Evolutionary conservation across 352 stramenopile genomes (phyloP).

Genomic region (Phytopythium ostracodes): DNA sequence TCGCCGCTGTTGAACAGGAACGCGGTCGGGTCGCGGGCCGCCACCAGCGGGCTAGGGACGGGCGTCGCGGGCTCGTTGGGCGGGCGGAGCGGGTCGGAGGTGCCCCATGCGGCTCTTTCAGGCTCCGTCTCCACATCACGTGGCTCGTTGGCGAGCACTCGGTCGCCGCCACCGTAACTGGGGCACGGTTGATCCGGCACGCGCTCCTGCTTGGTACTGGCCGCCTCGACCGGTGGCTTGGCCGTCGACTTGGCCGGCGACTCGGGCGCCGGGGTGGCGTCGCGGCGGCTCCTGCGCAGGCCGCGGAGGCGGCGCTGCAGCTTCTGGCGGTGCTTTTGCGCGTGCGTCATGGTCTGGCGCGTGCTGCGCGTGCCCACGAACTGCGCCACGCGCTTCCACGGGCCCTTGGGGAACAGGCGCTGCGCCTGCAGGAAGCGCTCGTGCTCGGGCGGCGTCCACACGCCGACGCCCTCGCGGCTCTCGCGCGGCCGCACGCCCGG

Average conservation of each 20-base stretch:
- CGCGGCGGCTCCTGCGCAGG: constrained; percentile 4
- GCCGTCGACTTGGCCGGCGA: neutral
- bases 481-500: neutral
- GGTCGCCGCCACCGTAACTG: no score
- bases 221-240: neutral
- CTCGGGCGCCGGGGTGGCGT: neutral
- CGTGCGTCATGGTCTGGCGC: constrained; percentile 90
- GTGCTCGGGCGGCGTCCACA: constrained; percentile 8
- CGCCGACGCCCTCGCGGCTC: constrained; percentile 7
- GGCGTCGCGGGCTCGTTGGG: neutral
- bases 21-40: neutral
- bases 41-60: neutral
- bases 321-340: constrained; percentile 88
- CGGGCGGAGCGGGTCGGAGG: neutral
- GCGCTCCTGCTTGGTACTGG: neutral
- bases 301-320: constrained; percentile 9
- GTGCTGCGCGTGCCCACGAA: constrained; percentile 18
- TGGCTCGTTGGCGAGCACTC: neutral
- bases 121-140: neutral
- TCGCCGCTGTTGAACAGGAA: neutral
- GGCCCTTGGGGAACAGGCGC: constrained; percentile 3
- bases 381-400: constrained; percentile 9
- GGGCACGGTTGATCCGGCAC: neutral
- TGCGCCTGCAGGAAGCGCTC: constrained; percentile 10
- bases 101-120: no score